Evolutionary conservation across 805 yeast genomes (phyloP).

Genomic region (Wickerhamomyces alni): DNA sequence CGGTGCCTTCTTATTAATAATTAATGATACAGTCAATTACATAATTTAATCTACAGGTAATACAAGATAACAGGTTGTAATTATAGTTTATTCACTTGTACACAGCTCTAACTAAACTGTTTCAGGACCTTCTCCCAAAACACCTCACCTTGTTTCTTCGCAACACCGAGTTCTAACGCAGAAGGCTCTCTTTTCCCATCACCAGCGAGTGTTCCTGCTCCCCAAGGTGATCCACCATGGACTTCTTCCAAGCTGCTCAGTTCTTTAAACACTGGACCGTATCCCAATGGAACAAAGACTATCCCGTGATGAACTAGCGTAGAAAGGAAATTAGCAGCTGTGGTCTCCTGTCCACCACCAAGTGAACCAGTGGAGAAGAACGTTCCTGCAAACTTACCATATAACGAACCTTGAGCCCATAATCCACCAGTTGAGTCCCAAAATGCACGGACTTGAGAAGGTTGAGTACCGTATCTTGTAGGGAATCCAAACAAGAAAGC

Average conservation of each 20-base stretch:
- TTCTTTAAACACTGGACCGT: conserved; percentile 44
- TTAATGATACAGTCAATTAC: too few relatives aligned
- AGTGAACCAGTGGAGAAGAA: conserved; percentile 62
- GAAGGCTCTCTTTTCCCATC: conserved; percentile 67
- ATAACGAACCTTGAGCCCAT: conserved; percentile 60
- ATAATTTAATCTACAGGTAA: too few relatives aligned
- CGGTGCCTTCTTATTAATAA: too few relatives aligned
- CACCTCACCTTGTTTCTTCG: conserved; percentile 54
- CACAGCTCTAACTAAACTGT: background rate
- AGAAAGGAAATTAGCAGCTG: conserved; percentile 48
- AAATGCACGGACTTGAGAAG: conserved; percentile 65
- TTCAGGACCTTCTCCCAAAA: conserved; percentile 38
- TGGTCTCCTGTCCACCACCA: conserved; percentile 72
- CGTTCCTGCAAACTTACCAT: conserved; percentile 65
- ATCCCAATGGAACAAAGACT: conserved; percentile 68
- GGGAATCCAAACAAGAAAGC: conserved; percentile 71
- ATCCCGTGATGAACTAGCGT: conserved; percentile 67
- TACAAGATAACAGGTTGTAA: too few relatives aligned
- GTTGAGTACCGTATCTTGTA: conserved; percentile 65
- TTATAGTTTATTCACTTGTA: too few relatives aligned
- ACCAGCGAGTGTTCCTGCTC: conserved; percentile 68
- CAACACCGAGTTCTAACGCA: conserved; percentile 53
- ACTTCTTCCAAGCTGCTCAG: conserved; percentile 50
- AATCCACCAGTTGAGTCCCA: conserved; percentile 68
- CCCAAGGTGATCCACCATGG: conserved; percentile 80